phyloP scores from a whole-genome alignment of 768 basidiomycete species.

The Leccinum aurantiacum region DNA sequence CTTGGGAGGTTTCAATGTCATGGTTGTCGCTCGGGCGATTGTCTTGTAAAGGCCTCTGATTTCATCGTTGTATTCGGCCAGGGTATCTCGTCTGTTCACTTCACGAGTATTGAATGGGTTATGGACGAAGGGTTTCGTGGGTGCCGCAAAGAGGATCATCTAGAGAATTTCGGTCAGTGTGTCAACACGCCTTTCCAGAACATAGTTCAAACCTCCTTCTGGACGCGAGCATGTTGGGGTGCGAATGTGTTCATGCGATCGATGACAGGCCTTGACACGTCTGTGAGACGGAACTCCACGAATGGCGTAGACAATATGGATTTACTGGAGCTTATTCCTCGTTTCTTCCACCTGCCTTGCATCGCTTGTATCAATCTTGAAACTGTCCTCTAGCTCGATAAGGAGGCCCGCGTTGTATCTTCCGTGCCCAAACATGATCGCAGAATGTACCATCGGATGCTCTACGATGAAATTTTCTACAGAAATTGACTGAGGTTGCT shows the following conservation, averaged over 20 bases:
- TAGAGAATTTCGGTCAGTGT: background rate
- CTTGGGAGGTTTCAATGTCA: constrained; percentile 15
- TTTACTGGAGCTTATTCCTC: constrained; percentile 18
- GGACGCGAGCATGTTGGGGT: constrained; percentile 21
- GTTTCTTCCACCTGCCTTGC: constrained; percentile 10
- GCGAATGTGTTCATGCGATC: constrained; percentile 24
- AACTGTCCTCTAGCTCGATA: constrained; percentile 13
- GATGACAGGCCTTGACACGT: constrained; percentile 6
- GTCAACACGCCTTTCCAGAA: background rate
- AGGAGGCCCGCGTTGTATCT: constrained; percentile 19
- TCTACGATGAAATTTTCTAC: constrained; percentile 18
- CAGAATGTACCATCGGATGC: constrained; percentile 16
- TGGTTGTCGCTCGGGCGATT: constrained; percentile 1
- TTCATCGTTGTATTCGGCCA: constrained; percentile 11
- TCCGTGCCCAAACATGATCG: constrained; percentile 25
- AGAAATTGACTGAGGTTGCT: background rate
- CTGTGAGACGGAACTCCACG: constrained; percentile 3
- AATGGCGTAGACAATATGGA: background rate
- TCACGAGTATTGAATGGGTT: background rate
- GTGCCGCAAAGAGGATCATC: constrained; percentile 19
- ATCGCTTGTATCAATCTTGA: constrained; percentile 13
- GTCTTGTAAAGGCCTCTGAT: constrained; percentile 15
- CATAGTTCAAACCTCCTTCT: constrained; percentile 17
- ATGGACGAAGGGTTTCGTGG: constrained; percentile 15
- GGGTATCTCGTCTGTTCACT: constrained; percentile 15